These are phyloP conservation scores for Orychophragmus violaceus DNA, from an alignment of 345 rosid species.

Conservation along the genomic window DNA sequence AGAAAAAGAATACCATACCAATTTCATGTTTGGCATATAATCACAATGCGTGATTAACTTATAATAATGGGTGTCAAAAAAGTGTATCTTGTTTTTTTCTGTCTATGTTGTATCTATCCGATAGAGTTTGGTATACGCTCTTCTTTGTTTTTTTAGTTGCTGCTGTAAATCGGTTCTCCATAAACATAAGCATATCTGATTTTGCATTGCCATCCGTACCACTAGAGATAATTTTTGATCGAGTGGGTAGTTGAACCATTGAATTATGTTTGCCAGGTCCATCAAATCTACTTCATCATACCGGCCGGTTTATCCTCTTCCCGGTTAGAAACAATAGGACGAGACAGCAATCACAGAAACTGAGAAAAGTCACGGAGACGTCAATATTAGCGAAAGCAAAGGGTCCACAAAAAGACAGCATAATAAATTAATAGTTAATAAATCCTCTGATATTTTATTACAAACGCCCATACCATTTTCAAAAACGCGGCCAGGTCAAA, in stretches of 20 bases:
- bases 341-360: background rate
- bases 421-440: too few relatives aligned
- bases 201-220: background rate
- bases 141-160: background rate
- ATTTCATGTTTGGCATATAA: constrained; percentile 12
- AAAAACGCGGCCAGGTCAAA: constrained; percentile 30
- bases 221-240: background rate
- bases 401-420: constrained; percentile 12
- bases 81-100: background rate
- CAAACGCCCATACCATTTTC: constrained; percentile 22
- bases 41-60: constrained; percentile 15
- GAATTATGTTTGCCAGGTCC: background rate
- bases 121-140: constrained; percentile 7
- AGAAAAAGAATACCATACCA: background rate
- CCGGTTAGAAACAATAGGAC: constrained; percentile 8
- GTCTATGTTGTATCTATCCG: constrained; percentile 13
- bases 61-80: constrained; percentile 6
- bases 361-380: constrained; percentile 13
- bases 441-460: background rate
- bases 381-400: background rate
- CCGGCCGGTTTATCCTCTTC: background rate
- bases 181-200: background rate
- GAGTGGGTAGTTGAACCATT: background rate
- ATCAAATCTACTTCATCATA: background rate
- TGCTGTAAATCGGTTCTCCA: constrained; percentile 5